Conservation (phyloP, 768 basidiomycete genomes). For the Cystofilobasidium bisporidii region DNA sequence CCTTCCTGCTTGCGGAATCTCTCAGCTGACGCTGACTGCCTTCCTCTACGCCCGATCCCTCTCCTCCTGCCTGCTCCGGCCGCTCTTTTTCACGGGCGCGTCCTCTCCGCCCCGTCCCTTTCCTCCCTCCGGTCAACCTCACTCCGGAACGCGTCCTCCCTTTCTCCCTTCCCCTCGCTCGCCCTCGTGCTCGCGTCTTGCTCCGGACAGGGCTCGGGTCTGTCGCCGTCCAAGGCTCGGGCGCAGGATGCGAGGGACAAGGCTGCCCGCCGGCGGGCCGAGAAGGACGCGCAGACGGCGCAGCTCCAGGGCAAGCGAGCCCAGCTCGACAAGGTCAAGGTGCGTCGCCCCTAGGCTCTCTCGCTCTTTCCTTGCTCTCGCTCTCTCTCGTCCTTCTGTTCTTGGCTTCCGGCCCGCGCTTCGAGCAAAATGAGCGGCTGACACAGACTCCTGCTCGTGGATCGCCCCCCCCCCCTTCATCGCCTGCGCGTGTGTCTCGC, state of each 20-base stretch:
- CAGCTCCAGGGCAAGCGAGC: slow-evolving; percentile 61
- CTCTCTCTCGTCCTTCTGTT: too few relatives aligned
- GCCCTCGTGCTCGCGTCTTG: not conserved
- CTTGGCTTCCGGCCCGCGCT: not conserved
- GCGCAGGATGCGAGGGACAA: not conserved
- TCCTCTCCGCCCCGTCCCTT: not conserved
- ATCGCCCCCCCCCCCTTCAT: not conserved
- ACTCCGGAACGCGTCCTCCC: not conserved
- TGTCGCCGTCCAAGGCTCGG: slow-evolving; percentile 1
- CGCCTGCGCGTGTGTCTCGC: not conserved
- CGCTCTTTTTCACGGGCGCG: not conserved
- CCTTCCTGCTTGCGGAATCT: too few relatives aligned
- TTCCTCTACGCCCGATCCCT: too few relatives aligned
- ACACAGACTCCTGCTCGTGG: not conserved
- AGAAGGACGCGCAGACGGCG: slow-evolving; percentile 44
- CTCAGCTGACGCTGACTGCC: not conserved
- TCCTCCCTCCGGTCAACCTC: not conserved
- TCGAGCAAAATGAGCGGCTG: too few relatives aligned
- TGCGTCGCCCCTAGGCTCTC: slow-evolving; percentile 32
- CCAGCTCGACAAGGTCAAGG: slow-evolving; percentile 84
- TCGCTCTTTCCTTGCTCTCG: too few relatives aligned
- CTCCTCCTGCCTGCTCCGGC: not conserved
- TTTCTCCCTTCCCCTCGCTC: not conserved
- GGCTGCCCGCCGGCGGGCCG: slow-evolving; percentile 8
- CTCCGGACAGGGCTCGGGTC: not conserved